Conservation (phyloP, 208 protist genomes). For the Trichomonas tenax region DNA sequence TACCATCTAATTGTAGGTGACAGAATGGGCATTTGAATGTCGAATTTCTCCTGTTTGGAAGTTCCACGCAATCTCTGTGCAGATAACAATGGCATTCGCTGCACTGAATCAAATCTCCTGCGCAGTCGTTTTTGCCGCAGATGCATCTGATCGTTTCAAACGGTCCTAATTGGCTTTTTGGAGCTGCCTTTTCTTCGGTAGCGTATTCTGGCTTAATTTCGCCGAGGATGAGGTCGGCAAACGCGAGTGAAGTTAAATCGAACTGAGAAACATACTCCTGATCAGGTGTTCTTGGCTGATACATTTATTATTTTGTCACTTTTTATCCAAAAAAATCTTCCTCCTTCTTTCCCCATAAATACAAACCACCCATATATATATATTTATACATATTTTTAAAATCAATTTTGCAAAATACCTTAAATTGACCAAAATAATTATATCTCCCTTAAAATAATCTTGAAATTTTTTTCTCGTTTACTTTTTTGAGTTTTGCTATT, state of each 20-base stretch:
- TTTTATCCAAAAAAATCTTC: neutral
- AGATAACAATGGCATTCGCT: neutral
- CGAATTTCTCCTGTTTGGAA: neutral
- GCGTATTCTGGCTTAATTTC: neutral
- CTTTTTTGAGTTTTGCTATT: too few species aligned
- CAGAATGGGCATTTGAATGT: slow-evolving; percentile 15
- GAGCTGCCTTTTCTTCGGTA: neutral
- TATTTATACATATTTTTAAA: too few species aligned
- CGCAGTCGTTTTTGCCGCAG: neutral
- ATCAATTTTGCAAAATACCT: too few species aligned
- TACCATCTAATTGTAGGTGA: neutral
- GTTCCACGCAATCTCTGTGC: neutral
- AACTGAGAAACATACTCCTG: neutral
- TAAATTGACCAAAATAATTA: too few species aligned
- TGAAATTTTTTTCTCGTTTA: too few species aligned
- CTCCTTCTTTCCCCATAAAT: too few species aligned
- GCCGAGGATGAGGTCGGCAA: neutral
- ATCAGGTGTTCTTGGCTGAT: neutral
- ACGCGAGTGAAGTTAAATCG: neutral
- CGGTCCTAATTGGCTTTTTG: neutral
- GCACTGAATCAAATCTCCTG: neutral
- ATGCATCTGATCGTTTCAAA: neutral
- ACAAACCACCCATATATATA: too few species aligned
- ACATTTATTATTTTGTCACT: neutral
- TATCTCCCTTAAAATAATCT: too few species aligned